Evolutionary conservation across 305 asterid species (phyloP).

Genomic region (Fraxinus sp.): DNA sequence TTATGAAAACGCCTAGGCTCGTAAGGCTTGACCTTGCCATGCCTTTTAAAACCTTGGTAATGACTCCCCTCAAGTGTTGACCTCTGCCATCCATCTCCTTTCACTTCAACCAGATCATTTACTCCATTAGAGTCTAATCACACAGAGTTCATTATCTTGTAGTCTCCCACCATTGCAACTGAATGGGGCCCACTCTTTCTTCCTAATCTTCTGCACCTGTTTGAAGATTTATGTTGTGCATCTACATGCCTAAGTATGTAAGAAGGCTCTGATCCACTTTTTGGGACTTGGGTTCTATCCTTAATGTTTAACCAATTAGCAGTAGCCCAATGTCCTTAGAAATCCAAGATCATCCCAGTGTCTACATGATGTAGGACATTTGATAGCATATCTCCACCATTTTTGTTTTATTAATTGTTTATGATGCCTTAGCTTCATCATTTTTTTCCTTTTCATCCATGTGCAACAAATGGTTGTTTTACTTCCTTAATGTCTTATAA

Average conservation of each 20-base stretch:
- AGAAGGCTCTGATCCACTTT: neutral
- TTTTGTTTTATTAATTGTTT: conserved; percentile 16
- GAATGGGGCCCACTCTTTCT: neutral
- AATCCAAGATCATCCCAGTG: neutral
- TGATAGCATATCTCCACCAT: neutral
- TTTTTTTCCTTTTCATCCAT: conserved; percentile 6
- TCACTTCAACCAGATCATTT: neutral
- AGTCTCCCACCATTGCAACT: neutral
- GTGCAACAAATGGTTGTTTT: conserved; percentile 32
- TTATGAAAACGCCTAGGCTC: neutral
- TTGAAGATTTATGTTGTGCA: neutral
- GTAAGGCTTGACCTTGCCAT: neutral
- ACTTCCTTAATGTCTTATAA: conserved; percentile 48
- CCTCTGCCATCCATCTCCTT: neutral
- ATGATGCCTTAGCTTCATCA: neutral
- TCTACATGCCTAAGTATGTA: neutral
- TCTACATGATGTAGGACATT: neutral
- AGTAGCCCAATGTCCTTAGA: neutral
- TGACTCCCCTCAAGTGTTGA: neutral
- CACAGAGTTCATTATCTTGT: neutral
- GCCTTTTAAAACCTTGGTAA: neutral
- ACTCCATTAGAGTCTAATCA: neutral
- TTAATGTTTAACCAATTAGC: neutral
- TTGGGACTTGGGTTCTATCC: neutral
- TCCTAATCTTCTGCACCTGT: neutral